A percentile compares a stretch with the other conserved stretches of the same genome.
These are phyloP conservation scores for Tetracladium setigerum DNA, from an alignment of 495 filamentous ascomycete genomes.

Conservation along the genomic window DNA sequence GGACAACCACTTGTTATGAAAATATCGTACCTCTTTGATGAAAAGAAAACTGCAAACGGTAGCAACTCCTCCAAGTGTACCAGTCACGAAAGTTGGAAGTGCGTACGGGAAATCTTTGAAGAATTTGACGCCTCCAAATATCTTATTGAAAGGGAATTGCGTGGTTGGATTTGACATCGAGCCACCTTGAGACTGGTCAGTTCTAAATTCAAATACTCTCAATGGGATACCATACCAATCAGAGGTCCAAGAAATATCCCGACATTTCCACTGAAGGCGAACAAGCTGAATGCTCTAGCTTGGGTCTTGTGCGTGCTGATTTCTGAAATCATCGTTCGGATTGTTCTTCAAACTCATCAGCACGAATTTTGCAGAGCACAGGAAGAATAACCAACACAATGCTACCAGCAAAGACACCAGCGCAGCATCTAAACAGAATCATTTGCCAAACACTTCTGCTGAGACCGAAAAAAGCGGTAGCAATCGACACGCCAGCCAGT, in stretches of 20 bases:
- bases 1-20: background rate
- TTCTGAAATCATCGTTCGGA: slow-evolving; percentile 65
- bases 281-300: slow-evolving; percentile 63
- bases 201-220: background rate
- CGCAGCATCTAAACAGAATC: slow-evolving; percentile 55
- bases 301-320: slow-evolving; percentile 58
- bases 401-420: slow-evolving; percentile 61
- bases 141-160: slow-evolving; percentile 36
- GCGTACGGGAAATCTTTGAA: slow-evolving; percentile 58
- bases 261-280: slow-evolving; percentile 59
- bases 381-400: slow-evolving; percentile 33
- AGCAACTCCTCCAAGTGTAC: slow-evolving; percentile 38
- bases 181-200: slow-evolving; percentile 33
- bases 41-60: slow-evolving; percentile 40
- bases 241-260: slow-evolving; percentile 64
- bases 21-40: slow-evolving; percentile 46
- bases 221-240: slow-evolving; percentile 31
- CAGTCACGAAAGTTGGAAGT: slow-evolving; percentile 48
- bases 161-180: slow-evolving; percentile 51
- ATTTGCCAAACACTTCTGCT: slow-evolving; percentile 55
- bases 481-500: slow-evolving; percentile 47
- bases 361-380: background rate
- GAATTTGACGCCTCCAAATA: slow-evolving; percentile 47
- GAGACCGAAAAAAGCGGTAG: slow-evolving; percentile 54
- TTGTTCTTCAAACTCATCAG: slow-evolving; percentile 29